Conservation (phyloP, 176 grass and related monocot genomes). For the Saccharum spontaneum region DNA sequence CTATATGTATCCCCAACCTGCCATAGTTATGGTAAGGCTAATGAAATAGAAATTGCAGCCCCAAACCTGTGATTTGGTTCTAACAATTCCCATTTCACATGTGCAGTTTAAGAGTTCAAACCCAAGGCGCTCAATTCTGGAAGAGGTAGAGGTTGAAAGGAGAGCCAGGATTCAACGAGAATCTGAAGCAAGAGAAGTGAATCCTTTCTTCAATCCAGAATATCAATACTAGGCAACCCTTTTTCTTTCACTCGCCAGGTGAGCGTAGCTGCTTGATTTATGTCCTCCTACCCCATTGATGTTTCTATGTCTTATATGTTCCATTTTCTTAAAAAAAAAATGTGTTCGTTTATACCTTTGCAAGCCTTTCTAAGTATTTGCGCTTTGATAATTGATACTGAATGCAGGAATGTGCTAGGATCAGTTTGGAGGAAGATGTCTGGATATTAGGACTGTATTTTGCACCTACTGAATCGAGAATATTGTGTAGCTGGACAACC, state of each 20-base stretch:
- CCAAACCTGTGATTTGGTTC: no score
- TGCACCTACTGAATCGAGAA: background rate
- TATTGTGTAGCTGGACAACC: conserved; percentile 14
- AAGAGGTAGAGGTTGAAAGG: conserved; percentile 90
- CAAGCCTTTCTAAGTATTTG: background rate
- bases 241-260: conserved; percentile 8
- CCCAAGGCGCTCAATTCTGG: conserved; percentile 65
- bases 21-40: no score
- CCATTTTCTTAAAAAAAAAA: background rate
- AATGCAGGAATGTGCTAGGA: conserved; percentile 3
- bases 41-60: no score
- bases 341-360: background rate
- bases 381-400: background rate
- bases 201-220: conserved; percentile 60
- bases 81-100: background rate
- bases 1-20: no score
- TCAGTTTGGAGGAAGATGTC: background rate
- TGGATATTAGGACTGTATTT: conserved; percentile 1
- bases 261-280: background rate
- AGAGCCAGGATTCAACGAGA: conserved; percentile 61
- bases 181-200: conserved; percentile 56
- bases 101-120: conserved; percentile 62
- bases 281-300: background rate
- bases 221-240: conserved; percentile 36
- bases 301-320: background rate